Conservation (phyloP, 441 rosid species). For the Codiaeum variegatum region DNA sequence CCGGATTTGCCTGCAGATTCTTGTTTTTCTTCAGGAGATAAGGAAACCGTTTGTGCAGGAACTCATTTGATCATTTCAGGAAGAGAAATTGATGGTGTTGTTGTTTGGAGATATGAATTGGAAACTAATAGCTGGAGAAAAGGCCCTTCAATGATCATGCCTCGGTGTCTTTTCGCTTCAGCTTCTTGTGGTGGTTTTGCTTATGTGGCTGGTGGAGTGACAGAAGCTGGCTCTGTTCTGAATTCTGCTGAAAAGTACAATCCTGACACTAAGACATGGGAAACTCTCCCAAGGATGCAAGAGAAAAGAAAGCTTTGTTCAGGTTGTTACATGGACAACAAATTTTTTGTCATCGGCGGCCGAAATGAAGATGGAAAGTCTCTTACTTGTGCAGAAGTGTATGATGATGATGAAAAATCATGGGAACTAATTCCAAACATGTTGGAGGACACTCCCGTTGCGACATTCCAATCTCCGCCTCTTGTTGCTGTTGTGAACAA, state of each 20-base stretch:
- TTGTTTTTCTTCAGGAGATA: conserved; percentile 59
- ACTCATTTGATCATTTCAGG: conserved; percentile 82
- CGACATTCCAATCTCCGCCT: conserved; percentile 70
- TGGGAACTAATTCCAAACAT: conserved; percentile 69
- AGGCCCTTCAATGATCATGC: conserved; percentile 64
- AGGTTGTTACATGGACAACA: conserved; percentile 67
- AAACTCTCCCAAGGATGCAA: conserved; percentile 47
- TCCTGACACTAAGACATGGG: conserved; percentile 65
- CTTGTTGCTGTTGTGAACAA: conserved; percentile 69
- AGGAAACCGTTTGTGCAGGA: conserved; percentile 76
- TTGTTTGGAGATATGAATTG: conserved; percentile 69
- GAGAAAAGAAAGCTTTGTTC: conserved; percentile 55
- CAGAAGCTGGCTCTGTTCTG: conserved; percentile 35
- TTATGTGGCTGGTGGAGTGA: conserved; percentile 75
- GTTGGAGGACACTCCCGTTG: conserved; percentile 45
- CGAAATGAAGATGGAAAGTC: conserved; percentile 38
- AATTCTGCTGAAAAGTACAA: conserved; percentile 64
- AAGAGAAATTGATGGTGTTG: conserved; percentile 51
- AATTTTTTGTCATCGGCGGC: conserved; percentile 77
- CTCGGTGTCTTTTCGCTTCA: conserved; percentile 76
- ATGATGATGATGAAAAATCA: conserved; percentile 39
- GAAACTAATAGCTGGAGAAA: conserved; percentile 67
- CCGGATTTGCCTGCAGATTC: conserved; percentile 67
- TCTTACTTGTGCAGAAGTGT: conserved; percentile 76
- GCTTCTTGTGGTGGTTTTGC: conserved; percentile 60